These are phyloP conservation scores for Aureobasidium sp. DNA, from an alignment of 2,329 filamentous ascomycete genomes.

Conservation along the genomic window DNA sequence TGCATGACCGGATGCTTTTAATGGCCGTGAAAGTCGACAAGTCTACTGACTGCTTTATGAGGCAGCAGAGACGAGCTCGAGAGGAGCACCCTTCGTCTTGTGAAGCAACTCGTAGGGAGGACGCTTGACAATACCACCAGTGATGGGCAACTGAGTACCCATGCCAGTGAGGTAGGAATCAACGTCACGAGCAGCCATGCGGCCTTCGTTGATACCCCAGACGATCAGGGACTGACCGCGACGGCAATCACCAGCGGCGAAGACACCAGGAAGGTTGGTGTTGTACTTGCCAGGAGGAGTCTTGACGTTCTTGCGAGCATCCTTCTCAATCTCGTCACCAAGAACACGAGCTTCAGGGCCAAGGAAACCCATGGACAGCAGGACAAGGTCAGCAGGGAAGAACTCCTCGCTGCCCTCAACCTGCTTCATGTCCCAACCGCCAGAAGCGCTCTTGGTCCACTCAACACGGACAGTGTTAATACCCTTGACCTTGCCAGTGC, in stretches of 20 bases:
- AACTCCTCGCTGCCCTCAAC: conserved; percentile 88
- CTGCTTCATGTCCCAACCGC: conserved; percentile 99
- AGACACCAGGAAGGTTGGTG: conserved; percentile 82
- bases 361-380: conserved; percentile 95
- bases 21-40: background rate
- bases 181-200: conserved; percentile 85
- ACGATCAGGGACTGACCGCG: conserved; percentile 94
- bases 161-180: conserved; percentile 76
- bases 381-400: conserved; percentile 91
- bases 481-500: conserved; percentile 79
- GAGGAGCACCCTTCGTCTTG: conserved; percentile 31
- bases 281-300: conserved; percentile 79
- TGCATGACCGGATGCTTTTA: background rate
- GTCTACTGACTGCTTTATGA: conserved; percentile 20
- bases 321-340: conserved; percentile 82
- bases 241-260: conserved; percentile 90
- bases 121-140: conserved; percentile 85
- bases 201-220: conserved; percentile 97
- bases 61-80: conserved; percentile 34
- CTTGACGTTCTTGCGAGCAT: conserved; percentile 93
- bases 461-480: conserved; percentile 95
- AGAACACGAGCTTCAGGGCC: conserved; percentile 85
- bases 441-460: conserved; percentile 83
- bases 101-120: conserved; percentile 63
- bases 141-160: conserved; percentile 73